Evolutionary conservation across 345 rosid species (phyloP), one percentile per base, ranked within the genome.

Genomic region (Passiflora organensis): DNA sequence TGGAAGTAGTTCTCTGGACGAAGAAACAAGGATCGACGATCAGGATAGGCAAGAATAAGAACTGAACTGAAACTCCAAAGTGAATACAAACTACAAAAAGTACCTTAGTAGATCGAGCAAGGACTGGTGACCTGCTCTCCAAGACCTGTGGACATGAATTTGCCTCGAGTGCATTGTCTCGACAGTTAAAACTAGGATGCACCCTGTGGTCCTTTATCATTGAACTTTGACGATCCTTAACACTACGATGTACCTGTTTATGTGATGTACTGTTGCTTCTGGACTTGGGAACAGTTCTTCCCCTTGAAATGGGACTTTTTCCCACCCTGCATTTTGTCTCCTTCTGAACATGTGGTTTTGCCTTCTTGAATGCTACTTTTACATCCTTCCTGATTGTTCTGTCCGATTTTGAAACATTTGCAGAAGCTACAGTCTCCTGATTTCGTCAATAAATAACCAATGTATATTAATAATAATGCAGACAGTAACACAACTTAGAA

Each of bases 1-100:
- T 56, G 13, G 59, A 61, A 51, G 48, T 38, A 51, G 48, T 38
- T 6, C 47, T 44, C 72, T 68, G 67, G 48, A 56, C 24, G 22
- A 25, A 24, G 5, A 38, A 18, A 57, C 44, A 21, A 49, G 23
- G 38, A 43, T 54, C 28, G n/a, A 24, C 2, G 45, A 22, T 53
- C 15, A 32, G n/a, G n/a, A 25, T 46, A 19, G 19, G 13, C 13
- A 12, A 18, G 23, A 19, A 18, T 5, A 16, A 2, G 14, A 13
- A 24, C n/a, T n/a, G 5, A 23, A 42, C 22, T 19, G 47, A 5
- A 46, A 17, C 18, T 14, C 15, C 24, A 23, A 51, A 43, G 5
- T 18, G 23, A 51, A 37, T 28, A 47, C 3, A 15, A 34, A 46
- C 11, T 15, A 22, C 48, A 47, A 36, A 34, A 51, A 18, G 18